Evolutionary conservation across 768 basidiomycete species (phyloP), one percentile per base, ranked within the genome.

Genomic region (Serendipita vermifera): DNA sequence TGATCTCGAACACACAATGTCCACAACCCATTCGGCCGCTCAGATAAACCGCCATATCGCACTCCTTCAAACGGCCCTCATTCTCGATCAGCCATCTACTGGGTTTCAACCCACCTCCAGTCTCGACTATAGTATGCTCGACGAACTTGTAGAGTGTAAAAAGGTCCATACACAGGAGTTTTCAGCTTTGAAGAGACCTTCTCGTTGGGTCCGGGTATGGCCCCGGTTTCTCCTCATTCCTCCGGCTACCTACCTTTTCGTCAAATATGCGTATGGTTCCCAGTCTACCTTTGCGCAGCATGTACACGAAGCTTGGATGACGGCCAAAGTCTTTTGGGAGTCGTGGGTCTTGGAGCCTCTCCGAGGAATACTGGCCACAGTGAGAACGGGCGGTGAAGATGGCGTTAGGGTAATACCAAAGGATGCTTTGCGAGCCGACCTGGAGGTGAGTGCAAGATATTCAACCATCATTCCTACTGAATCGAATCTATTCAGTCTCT

Each of bases 331-430:
- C 0, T 93, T 98, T 65, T 70, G 90, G 59, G 71, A 75, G 17
- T 84, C 82, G 46, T 97, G 91, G 86, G 73, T 97, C 9, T 68
- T 94, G 46, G 87, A 90, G 55, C 94, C 94, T 2, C 63, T 94
- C n/a, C 75, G 75, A 46, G 87, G 81, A 5, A 82, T 98, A 9
- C 66, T 87, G 3, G 80, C 81, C 61, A 97, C 94, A 0, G 79
- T 99, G 20, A 75, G 89, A 48, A 76, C 83, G 3, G 88, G 89
- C 5, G 81, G 85, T 22, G 87, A 86, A 36, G 79, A 77, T 15
- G 79, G 81, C 1, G 73, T 83, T 35, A 61, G 71, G 13, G 81
- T 97, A 38, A 78, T 98, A 29, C 80, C 81, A 56, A 77, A 77
- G 57, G 85, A 90, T 62, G 89, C 85, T 20, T 81, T 99, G 22